phyloP scores from a whole-genome alignment of 2,329 filamentous ascomycete genomes.

The Diaporthe helianthi region DNA sequence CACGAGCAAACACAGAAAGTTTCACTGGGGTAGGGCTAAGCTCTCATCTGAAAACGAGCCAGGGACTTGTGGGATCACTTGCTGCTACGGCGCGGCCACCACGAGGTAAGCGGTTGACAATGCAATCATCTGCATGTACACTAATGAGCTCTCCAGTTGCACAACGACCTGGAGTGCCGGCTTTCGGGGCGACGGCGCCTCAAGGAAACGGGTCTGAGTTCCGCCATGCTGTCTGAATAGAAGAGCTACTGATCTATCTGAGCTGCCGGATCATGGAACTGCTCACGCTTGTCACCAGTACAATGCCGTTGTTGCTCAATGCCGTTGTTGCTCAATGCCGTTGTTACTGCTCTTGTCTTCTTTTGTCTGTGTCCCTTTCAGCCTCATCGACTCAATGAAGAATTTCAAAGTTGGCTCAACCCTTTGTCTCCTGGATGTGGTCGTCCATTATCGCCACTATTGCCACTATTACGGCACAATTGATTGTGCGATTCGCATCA shows the following conservation, averaged over 20 bases:
- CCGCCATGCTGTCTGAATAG: not conserved
- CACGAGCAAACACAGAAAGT: conserved; percentile 8
- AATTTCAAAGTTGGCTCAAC: not conserved
- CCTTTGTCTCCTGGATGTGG: not conserved
- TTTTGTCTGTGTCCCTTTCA: not conserved
- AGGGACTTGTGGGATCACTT: conserved; percentile 6
- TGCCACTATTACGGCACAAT: not conserved
- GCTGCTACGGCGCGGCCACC: conserved; percentile 25
- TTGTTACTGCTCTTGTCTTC: not conserved
- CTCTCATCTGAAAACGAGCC: conserved; percentile 33
- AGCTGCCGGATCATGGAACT: not conserved
- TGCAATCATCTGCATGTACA: too few relatives aligned
- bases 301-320: not conserved
- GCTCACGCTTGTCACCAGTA: not conserved
- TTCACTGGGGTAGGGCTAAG: conserved; percentile 32
- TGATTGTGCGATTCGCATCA: not conserved
- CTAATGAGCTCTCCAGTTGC: conserved; percentile 17
- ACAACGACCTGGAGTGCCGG: conserved; percentile 15
- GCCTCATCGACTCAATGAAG: not conserved
- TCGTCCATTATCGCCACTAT: not conserved
- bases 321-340: too few relatives aligned
- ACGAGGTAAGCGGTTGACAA: conserved; percentile 13
- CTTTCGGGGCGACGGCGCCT: not conserved
- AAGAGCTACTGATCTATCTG: not conserved
- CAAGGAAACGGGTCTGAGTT: not conserved